Percentiles rank a stretch among this genome's conserved stretches.
Evolutionary conservation across 108 stramenopile genomes (phyloP).

Genomic region (Phaeodactylum tricornutum): DNA sequence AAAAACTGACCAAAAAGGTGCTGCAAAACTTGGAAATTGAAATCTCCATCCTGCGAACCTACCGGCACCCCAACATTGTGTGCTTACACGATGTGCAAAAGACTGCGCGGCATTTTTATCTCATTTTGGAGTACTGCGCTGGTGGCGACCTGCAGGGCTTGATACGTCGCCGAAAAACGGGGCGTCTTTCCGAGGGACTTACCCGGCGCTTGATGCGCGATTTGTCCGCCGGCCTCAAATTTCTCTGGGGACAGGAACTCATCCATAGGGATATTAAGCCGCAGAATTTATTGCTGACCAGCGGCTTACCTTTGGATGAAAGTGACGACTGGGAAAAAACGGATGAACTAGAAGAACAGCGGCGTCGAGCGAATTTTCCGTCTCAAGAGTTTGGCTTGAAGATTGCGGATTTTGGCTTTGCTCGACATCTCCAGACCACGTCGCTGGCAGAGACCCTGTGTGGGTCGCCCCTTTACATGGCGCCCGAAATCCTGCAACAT

Average conservation of each 20-base stretch:
- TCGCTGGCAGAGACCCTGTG: conserved; percentile 96
- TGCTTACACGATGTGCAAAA: conserved; percentile 77
- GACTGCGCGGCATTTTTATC: conserved; percentile 80
- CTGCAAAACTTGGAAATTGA: conserved; percentile 93
- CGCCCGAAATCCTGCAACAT: conserved; percentile 87
- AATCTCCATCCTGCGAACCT: conserved; percentile 88
- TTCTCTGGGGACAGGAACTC: conserved; percentile 76
- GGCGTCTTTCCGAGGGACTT: conserved; percentile 65
- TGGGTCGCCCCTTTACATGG: conserved; percentile 97
- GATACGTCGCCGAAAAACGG: conserved; percentile 63
- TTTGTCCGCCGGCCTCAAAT: conserved; percentile 79
- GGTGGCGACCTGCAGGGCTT: conserved; percentile 91
- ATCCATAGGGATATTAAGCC: conserved; percentile 97
- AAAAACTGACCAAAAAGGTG: conserved; percentile 90
- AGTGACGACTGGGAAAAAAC: conserved; percentile 42
- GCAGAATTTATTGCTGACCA: conserved; percentile 90
- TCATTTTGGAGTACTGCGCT: conserved; percentile 92
- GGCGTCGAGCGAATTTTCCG: conserved; percentile 19
- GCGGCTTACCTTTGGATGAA: conserved; percentile 55
- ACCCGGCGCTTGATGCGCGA: conserved; percentile 86
- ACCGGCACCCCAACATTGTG: conserved; percentile 88
- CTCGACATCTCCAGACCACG: conserved; percentile 79
- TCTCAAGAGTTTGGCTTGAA: conserved; percentile 59
- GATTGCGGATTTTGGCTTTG: conserved; percentile 99
- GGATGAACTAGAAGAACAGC: conserved; percentile 16